These are phyloP conservation scores for Boletus edulis DNA, from an alignment of 768 basidiomycete species.

Conservation along the genomic window DNA sequence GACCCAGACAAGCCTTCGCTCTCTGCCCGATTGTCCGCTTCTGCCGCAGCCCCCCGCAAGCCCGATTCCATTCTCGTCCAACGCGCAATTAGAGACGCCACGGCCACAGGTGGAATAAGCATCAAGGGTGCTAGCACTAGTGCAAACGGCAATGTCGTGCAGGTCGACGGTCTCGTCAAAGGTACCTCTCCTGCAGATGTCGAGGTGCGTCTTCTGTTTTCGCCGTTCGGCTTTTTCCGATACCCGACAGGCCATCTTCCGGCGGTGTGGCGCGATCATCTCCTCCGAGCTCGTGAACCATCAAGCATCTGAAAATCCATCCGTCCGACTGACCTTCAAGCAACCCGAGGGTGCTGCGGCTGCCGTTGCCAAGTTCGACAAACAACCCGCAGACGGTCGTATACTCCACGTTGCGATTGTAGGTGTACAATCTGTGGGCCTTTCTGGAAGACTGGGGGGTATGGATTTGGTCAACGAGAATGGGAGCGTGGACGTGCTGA, in stretches of 20 bases:
- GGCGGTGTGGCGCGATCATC: constrained; percentile 68
- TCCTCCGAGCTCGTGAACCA: constrained; percentile 30
- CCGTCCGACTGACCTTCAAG: constrained; percentile 75
- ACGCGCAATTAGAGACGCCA: constrained; percentile 64
- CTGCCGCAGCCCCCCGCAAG: constrained; percentile 44
- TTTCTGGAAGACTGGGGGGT: constrained; percentile 59
- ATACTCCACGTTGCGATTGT: constrained; percentile 64
- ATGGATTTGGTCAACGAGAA: constrained; percentile 42
- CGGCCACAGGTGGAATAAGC: constrained; percentile 40
- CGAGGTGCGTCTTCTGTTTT: constrained; percentile 30
- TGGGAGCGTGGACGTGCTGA: constrained; percentile 50
- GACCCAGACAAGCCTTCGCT: constrained; percentile 53
- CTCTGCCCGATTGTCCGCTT: constrained; percentile 51
- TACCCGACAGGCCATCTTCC: constrained; percentile 62
- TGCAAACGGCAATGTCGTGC: constrained; percentile 61
- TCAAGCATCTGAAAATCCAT: constrained; percentile 37
- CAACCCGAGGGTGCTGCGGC: constrained; percentile 55
- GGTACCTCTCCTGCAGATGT: constrained; percentile 86
- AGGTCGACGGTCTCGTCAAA: constrained; percentile 67
- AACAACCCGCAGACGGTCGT: constrained; percentile 80
- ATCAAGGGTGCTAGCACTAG: constrained; percentile 68
- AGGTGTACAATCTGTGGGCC: constrained; percentile 51
- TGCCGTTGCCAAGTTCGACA: constrained; percentile 74
- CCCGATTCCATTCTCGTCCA: constrained; percentile 54
- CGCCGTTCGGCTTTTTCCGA: neutral